Base-by-base conservation (phyloP, 2,329 filamentous ascomycete species). In the Pseudogymnoascus sp. region DNA sequence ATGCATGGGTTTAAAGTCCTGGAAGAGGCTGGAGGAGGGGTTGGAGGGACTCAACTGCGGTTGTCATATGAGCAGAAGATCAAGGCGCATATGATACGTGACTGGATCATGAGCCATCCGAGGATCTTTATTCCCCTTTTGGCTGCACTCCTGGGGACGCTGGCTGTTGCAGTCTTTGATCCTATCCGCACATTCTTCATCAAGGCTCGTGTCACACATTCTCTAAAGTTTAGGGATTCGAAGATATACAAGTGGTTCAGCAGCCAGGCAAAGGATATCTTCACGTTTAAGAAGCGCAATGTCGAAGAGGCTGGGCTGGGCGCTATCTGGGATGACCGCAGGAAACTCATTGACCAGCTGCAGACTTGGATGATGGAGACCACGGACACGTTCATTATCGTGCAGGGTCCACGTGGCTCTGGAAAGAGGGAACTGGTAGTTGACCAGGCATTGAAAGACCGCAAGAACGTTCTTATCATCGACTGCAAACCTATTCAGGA, bases 401-500 rank as follows among this genome's bases (percentile, higher is more conserved):
- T 99, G 0, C 92, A 96, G 69, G 94, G 94, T 0, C 92, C 94
- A 3, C 84, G 91, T 58, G 94, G 92, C 5, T 95, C 90, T 0
- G 94, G 92, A 1, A 96, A 96, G 74, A 86, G 83, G 63, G 92
- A 96, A 66, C 80, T 97, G 10, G 85, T 97, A 2, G 71, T 96
- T 61, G 88, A 95, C 39, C 89, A 95, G 72, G 88, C 90, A 0
- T 77, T 97, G 13, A 83, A 88, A 64, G 83, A 83, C 6, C 83
- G 88, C 45, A 85, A 83, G 64, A 85, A 95, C 64, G 90, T 92
- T 52, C 76, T 97, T 2, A 77, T 95, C 3, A 82, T 97, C 45
- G 94, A 99, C 74, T 97, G 92, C 76, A 96, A 95, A 71, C 88
- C 89, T 1, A 89, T 97, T 9, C 87, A 92, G 61, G 92, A 97